Evolutionary conservation across 2,329 filamentous ascomycete species (phyloP), one percentile per base, ranked within the genome.

Genomic region (Xylariaceae sp.): DNA sequence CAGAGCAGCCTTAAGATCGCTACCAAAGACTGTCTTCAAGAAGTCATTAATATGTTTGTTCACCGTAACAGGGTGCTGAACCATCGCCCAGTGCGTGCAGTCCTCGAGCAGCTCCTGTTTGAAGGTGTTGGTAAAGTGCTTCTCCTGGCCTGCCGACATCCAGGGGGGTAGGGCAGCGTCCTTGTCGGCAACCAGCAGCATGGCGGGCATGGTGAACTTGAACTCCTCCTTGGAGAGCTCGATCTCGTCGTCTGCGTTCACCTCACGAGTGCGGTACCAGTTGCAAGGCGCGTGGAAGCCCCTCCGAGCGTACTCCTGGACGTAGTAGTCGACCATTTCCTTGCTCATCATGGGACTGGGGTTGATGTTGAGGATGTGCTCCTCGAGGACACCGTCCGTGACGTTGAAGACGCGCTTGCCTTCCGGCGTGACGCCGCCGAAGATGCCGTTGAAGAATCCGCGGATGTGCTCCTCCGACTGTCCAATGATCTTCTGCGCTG

Each of bases 221-320:
- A 85, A 85, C 47, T 84, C 81, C 56, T 78, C 85, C 68, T 86
- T 85, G 61, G 82, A 77, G 55, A 89, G 76, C 48, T 78, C 72
- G 52, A 73, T 65, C 69, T 97, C 94, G 64, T 97, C 90, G 47
- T 90, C 82, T 71, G 80, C 89, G 74, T 96, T 96, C 64, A 87
- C 73, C 72, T 83, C 77, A 17, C 83, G 79, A 2, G 83, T 88
- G 49, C 92, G 86, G 76, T 99, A 99, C 90, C 91, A 97, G 75
- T 92, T 94, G 61, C 91, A 78, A 13, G 91, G 90, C 0, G 91
- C 91, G 64, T 87, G 84, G 65, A 97, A 74, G 51, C 91, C 90
- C 69, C 87, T 82, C 48, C 82, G 80, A n/a, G 78, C 73, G 74
- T 87, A 96, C 75, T 92, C 80, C 35, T 82, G 75, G 15, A 84